Conservation (phyloP, 2,329 filamentous ascomycete species). For the Cladosporium sp. region DNA sequence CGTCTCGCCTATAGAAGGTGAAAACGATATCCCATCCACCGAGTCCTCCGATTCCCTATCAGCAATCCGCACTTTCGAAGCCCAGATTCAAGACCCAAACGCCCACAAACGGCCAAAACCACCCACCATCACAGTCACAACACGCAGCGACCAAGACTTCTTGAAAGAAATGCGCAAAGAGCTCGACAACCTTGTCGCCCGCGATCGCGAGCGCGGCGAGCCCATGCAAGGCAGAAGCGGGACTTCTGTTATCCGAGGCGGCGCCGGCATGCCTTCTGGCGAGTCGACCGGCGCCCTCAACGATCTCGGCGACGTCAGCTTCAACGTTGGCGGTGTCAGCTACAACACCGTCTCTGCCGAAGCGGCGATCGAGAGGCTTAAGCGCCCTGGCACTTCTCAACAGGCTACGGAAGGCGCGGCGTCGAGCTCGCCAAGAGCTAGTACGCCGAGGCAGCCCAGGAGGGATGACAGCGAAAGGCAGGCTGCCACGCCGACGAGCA, state of each 20-base stretch:
- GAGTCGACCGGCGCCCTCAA: conserved; percentile 37
- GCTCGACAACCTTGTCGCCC: conserved; percentile 70
- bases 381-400: conserved; percentile 21
- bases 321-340: conserved; percentile 97
- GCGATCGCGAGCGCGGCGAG: conserved; percentile 55
- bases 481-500: conserved; percentile 51
- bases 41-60: conserved; percentile 26
- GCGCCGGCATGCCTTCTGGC: conserved; percentile 36
- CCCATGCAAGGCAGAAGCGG: background rate
- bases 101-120: conserved; percentile 30
- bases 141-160: conserved; percentile 37
- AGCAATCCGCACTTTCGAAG: conserved; percentile 35
- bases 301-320: conserved; percentile 46
- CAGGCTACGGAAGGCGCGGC: conserved; percentile 4
- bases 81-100: conserved; percentile 35
- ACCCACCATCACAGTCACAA: conserved; percentile 37
- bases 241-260: background rate
- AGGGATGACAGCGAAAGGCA: conserved; percentile 22
- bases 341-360: conserved; percentile 37
- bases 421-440: background rate
- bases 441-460: conserved; percentile 27
- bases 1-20: conserved; percentile 24
- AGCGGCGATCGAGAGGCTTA: conserved; percentile 37
- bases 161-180: conserved; percentile 52
- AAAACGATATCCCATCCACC: conserved; percentile 23